Evolutionary conservation across 257 asterid genomes (phyloP).

Genomic region (Solanum paucissectum): DNA sequence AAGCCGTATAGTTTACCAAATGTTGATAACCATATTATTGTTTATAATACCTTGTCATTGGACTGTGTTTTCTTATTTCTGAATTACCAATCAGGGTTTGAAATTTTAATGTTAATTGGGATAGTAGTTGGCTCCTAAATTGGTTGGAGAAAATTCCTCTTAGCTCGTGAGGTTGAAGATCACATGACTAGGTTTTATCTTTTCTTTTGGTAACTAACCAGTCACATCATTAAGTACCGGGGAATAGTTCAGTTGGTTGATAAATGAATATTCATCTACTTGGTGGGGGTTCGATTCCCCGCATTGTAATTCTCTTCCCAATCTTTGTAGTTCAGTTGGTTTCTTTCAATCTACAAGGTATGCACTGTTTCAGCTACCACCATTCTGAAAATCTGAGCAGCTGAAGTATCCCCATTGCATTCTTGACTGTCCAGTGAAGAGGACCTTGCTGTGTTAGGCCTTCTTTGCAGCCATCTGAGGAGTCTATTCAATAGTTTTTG

Average conservation of each 20-base stretch:
- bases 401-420: background rate
- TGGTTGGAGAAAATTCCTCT: background rate
- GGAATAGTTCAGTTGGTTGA: background rate
- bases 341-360: background rate
- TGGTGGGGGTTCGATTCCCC: background rate
- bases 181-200: background rate
- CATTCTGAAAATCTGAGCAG: background rate
- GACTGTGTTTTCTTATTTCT: background rate
- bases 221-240: background rate
- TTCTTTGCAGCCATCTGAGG: background rate
- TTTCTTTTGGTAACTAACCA: background rate
- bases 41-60: background rate
- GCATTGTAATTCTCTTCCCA: too few species aligned
- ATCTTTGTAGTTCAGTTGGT: background rate
- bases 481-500: background rate
- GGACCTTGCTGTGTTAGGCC: background rate
- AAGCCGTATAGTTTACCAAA: background rate
- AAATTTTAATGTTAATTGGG: background rate
- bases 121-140: background rate
- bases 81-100: background rate
- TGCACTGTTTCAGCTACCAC: background rate
- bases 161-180: background rate
- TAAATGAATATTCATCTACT: background rate
- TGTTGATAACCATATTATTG: background rate
- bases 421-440: background rate